Conservation (phyloP, 1,284 basidiomycete genomes). For the Melampsora larici-populina region DNA sequence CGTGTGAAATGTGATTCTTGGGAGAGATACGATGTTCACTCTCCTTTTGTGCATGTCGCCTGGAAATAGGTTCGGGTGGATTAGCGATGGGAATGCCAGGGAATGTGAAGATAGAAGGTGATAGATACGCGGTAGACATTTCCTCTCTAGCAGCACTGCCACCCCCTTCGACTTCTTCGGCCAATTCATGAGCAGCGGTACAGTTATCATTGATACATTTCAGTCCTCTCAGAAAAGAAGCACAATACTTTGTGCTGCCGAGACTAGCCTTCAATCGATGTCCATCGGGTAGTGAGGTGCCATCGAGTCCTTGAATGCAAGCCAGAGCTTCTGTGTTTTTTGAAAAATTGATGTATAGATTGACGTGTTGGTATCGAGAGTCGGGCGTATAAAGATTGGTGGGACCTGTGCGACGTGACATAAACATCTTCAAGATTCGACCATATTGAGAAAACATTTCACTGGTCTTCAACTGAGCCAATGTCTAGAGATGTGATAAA, state of each 20-base stretch:
- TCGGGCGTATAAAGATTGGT: conserved; percentile 61
- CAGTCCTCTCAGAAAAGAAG: conserved; percentile 82
- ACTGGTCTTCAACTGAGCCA: conserved; percentile 85
- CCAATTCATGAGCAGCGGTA: conserved; percentile 95
- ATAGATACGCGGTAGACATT: conserved; percentile 38
- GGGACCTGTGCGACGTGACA: conserved; percentile 80
- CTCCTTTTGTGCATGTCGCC: conserved; percentile 42
- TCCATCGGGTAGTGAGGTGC: conserved; percentile 72
- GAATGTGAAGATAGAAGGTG: not conserved
- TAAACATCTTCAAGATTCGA: conserved; percentile 91
- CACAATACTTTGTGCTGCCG: conserved; percentile 98
- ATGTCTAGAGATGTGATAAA: conserved; percentile 62
- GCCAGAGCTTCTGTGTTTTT: conserved; percentile 91
- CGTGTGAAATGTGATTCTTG: conserved; percentile 12
- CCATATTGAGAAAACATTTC: conserved; percentile 99
- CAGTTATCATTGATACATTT: conserved; percentile 84
- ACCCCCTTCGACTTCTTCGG: conserved; percentile 91
- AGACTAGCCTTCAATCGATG: conserved; percentile 85
- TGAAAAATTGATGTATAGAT: conserved; percentile 94
- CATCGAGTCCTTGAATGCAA: conserved; percentile 88
- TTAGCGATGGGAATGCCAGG: not conserved
- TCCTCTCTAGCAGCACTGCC: conserved; percentile 39
- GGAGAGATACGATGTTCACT: conserved; percentile 28
- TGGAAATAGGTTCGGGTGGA: not conserved
- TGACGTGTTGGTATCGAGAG: conserved; percentile 65